These are phyloP conservation scores for Chalciporus pseudorubinellus DNA, from an alignment of 768 basidiomycete species.

Conservation along the genomic window DNA sequence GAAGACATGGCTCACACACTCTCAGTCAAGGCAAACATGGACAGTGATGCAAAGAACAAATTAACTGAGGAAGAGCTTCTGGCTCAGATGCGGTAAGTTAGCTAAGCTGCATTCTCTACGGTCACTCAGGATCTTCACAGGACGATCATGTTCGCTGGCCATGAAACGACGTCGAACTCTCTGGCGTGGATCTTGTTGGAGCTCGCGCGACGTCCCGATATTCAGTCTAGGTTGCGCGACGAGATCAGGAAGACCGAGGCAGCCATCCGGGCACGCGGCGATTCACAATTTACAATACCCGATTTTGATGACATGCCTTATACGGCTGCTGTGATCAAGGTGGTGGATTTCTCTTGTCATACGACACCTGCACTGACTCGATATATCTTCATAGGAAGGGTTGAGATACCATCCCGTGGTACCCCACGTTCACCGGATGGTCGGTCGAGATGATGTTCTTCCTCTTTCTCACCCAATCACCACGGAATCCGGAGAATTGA, in stretches of 20 bases:
- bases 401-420: constrained; percentile 49
- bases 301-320: constrained; percentile 57
- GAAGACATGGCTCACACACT: not conserved
- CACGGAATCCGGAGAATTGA: constrained; percentile 42
- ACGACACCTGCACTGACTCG: constrained; percentile 16
- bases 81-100: constrained; percentile 22
- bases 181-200: constrained; percentile 63
- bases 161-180: constrained; percentile 62
- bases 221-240: constrained; percentile 58
- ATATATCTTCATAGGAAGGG: constrained; percentile 36
- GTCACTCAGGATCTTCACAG: constrained; percentile 20
- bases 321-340: constrained; percentile 37
- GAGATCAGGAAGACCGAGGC: constrained; percentile 16
- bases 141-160: constrained; percentile 47
- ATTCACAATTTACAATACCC: constrained; percentile 14
- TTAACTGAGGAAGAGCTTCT: constrained; percentile 19
- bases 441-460: constrained; percentile 52
- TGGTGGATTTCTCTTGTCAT: not conserved
- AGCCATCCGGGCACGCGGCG: constrained; percentile 7
- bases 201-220: constrained; percentile 53
- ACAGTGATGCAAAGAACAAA: constrained; percentile 22
- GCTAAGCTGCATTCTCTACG: no score
- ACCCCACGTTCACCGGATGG: constrained; percentile 50
- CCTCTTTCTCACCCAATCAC: constrained; percentile 55
- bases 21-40: constrained; percentile 31